Evolutionary conservation across 805 yeast species (phyloP), one percentile per base, ranked within the genome.

Genomic region (Blastobotrys parvus): DNA sequence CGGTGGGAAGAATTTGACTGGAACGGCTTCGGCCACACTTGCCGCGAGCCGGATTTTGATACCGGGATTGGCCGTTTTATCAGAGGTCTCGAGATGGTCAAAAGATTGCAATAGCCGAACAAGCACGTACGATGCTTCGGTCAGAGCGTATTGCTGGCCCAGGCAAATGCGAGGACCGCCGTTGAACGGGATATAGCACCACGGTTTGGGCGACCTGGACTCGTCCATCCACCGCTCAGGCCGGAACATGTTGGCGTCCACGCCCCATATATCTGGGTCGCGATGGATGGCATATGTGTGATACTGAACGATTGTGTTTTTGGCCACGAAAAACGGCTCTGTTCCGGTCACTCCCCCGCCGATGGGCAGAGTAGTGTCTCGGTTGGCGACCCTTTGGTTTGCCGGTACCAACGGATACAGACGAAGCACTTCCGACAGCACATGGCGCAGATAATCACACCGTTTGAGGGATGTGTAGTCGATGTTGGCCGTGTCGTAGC

Each of bases 211-310:
- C n/a, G n/a, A n/a, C n/a, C n/a, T n/a, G n/a, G n/a, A n/a, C n/a
- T n/a, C n/a, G n/a, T n/a, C n/a, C n/a, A n/a, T n/a, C 77, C 77
- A 72, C 39, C 77, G 63, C 48, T 68, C 73, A n/a, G 77, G 77
- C 16, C 60, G 58, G 57, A 68, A 72, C 33, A 45, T 63, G 11
- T 52, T 45, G 18, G 72, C 68, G 41, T 71, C 74, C 36, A 61
- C 54, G 39, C 77, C 77, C 60, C 63, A 72, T 51, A 56, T 52
- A 22, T 50, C 59, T 35, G 55, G 43, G 40, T 57, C 47, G 47
- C 75, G 67, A 54, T 73, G 74, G 37, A 68, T 58, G 56, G 20
- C 45, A 48, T 64, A 67, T 15, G 69, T 60, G 19, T 55, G 36
- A 54, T 69, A 73, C 30, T 59, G 58, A 19, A 71, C 68, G 15